phyloP scores from a whole-genome alignment of 495 filamentous ascomycete species.

The Alectoria sarmentosa region DNA sequence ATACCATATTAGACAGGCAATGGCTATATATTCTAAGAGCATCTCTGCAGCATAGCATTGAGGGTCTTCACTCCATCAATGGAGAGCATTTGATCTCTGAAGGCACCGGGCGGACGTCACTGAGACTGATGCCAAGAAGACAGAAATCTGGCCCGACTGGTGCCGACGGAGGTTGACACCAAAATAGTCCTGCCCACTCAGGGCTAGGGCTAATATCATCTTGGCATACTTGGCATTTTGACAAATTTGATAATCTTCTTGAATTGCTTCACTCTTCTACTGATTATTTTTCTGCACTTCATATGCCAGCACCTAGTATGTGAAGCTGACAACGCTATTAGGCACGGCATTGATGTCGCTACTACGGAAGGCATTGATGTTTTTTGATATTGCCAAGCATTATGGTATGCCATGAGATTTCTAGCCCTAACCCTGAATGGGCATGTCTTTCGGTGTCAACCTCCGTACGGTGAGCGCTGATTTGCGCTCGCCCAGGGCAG shows the following conservation, averaged over 20 bases:
- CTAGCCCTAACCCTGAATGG: too few relatives aligned
- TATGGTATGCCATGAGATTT: neutral
- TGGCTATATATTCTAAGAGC: constrained; percentile 30
- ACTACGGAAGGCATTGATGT: neutral
- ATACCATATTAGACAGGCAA: constrained; percentile 55
- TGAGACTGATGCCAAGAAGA: neutral
- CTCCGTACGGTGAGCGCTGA: too few relatives aligned
- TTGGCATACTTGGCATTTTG: too few relatives aligned
- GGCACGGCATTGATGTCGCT: neutral
- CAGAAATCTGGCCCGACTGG: too few relatives aligned
- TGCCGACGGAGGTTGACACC: too few relatives aligned
- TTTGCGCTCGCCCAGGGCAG: too few relatives aligned
- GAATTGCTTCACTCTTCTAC: too few relatives aligned
- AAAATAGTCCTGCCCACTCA: too few relatives aligned
- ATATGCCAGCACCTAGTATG: too few relatives aligned
- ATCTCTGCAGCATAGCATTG: neutral
- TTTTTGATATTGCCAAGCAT: neutral
- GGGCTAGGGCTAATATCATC: too few relatives aligned
- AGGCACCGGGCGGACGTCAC: neutral
- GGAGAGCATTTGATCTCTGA: neutral
- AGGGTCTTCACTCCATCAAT: neutral
- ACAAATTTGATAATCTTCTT: too few relatives aligned
- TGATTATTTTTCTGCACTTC: neutral
- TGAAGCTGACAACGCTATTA: neutral
- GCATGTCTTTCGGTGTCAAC: too few relatives aligned